phyloP scores from a whole-genome alignment of 2,329 filamentous ascomycete species.

The Ceratocystiopsis minuta region DNA sequence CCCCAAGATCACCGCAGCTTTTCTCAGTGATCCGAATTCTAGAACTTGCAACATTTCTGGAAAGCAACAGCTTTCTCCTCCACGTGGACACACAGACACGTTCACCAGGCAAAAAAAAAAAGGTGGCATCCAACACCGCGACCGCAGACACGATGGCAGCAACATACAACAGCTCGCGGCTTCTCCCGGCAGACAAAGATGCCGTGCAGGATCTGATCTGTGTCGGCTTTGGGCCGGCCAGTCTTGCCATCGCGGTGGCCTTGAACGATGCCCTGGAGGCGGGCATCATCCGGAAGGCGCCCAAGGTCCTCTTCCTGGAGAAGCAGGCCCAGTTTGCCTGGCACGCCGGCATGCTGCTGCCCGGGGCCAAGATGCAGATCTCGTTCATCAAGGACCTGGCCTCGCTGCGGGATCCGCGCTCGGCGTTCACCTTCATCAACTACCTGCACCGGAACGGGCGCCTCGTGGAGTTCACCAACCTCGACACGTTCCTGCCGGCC shows the following conservation, averaged over 20 bases:
- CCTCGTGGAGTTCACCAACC: slow-evolving; percentile 80
- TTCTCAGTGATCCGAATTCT: no score
- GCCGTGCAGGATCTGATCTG: slow-evolving; percentile 72
- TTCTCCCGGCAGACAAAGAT: slow-evolving; percentile 19
- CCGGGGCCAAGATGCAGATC: slow-evolving; percentile 92
- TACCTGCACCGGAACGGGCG: slow-evolving; percentile 69
- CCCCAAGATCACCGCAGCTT: no score
- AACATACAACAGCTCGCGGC: background rate
- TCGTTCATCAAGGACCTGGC: slow-evolving; percentile 94
- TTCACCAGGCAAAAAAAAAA: background rate
- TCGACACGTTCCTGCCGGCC: slow-evolving; percentile 73
- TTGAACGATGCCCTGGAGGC: slow-evolving; percentile 59
- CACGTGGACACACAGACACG: no score
- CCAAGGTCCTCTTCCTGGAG: slow-evolving; percentile 70
- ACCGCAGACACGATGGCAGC: background rate
- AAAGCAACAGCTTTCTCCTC: background rate
- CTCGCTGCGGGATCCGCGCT: slow-evolving; percentile 70
- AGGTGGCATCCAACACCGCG: background rate
- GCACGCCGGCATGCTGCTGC: slow-evolving; percentile 91
- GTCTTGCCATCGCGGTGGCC: slow-evolving; percentile 74
- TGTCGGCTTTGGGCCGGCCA: slow-evolving; percentile 84
- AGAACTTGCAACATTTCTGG: no score
- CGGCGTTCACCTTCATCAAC: slow-evolving; percentile 88
- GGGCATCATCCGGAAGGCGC: slow-evolving; percentile 31
- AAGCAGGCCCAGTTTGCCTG: slow-evolving; percentile 70